Evolutionary conservation across 2,329 filamentous ascomycete species (phyloP), one percentile per base, ranked within the genome.

Genomic region (Colletotrichum aenigma): DNA sequence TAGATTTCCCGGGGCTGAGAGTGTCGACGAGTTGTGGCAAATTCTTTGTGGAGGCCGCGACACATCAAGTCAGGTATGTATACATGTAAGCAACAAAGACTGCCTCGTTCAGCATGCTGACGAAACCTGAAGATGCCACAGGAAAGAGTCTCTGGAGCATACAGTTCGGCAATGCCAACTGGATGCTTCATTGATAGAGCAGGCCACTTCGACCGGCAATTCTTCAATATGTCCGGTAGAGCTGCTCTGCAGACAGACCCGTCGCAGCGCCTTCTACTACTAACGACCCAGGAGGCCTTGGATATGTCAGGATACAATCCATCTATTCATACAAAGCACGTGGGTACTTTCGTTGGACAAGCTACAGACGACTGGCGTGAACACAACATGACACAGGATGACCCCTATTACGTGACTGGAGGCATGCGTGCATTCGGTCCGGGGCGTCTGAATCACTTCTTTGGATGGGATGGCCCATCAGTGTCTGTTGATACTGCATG

Each of bases 401-500:
- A 78, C 24, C 83, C 86, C 1, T 89, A 82, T 67, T 79, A 84
- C 0, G 82, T 83, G 2, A 85, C 83, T 0, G 87, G 87, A 6
- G 82, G 78, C 13, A 73, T 84, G 9, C 71, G 79, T 18, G 78
- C 79, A 6, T 86, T 86, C 61, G 71, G 83, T 7, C 71, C 78
- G 3, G 85, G 85, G 13, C 79, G 78, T 26, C 73, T 87, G 5
- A 81, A 78, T 30, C 83, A 87, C 64, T 80, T 79, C 64, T 86
- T 86, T 70, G 84, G 84, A 4, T 86, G 83, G 83, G 81, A 79
- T 1, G 85, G 86, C 0, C 85, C 85, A 0, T 79, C 80, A 6
- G 28, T 85, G n/a, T 80, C 81, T 2, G 70, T 86, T 16, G 84
- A 87, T 62, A 86, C 84, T 4, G 85, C 86, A 0, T 87, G 85